Evolutionary conservation across 768 basidiomycete genomes (phyloP).

Genomic region (Rhodosporidiobolus odoratus): DNA sequence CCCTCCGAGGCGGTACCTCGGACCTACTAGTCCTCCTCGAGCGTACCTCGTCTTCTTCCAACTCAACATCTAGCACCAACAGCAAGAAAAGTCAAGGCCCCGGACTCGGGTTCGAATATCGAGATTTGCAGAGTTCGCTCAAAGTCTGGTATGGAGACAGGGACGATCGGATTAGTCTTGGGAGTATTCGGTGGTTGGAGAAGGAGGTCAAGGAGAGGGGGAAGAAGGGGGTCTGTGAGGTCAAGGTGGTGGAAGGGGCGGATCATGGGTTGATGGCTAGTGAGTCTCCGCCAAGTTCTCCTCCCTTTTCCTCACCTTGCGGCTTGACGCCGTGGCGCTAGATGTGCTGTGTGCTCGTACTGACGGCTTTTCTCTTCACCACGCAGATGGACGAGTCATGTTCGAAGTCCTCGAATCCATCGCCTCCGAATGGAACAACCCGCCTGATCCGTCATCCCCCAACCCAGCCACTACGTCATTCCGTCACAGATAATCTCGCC

Average conservation of each 20-base stretch:
- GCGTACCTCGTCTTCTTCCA: slow-evolving; percentile 53
- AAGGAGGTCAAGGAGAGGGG: slow-evolving; percentile 65
- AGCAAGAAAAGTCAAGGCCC: no score
- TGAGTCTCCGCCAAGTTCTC: neutral
- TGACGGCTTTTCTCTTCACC: neutral
- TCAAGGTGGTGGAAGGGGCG: slow-evolving; percentile 78
- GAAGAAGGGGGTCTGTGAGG: slow-evolving; percentile 54
- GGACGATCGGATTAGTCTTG: slow-evolving; percentile 89
- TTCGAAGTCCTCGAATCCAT: slow-evolving; percentile 45
- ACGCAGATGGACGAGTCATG: slow-evolving; percentile 41
- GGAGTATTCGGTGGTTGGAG: slow-evolving; percentile 81
- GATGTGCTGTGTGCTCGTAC: neutral
- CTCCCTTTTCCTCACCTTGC: neutral
- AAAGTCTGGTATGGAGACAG: slow-evolving; percentile 88
- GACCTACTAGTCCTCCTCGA: slow-evolving; percentile 90
- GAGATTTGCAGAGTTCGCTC: slow-evolving; percentile 67
- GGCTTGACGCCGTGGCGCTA: neutral
- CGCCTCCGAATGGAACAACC: slow-evolving; percentile 15
- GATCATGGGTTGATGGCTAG: slow-evolving; percentile 93
- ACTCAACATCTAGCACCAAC: neutral
- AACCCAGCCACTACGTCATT: no score
- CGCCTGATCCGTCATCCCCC: no score
- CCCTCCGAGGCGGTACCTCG: slow-evolving; percentile 78
- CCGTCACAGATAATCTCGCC: no score
- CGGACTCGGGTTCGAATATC: slow-evolving; percentile 61